Conservation (phyloP, 176 grass and related monocot genomes). For the Cocos nucifera region DNA sequence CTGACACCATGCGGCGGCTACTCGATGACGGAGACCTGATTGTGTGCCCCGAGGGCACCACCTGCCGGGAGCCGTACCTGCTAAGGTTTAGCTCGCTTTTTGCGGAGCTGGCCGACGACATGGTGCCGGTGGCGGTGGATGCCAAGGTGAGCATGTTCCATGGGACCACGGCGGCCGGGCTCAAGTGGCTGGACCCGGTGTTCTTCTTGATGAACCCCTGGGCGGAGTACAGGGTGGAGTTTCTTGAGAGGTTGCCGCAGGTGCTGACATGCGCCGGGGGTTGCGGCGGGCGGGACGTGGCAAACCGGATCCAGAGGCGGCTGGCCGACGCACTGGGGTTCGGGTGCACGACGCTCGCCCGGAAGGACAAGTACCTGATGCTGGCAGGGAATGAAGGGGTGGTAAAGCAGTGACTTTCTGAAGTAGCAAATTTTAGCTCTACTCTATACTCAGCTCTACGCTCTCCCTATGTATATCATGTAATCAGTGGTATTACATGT, state of each 20-base stretch:
- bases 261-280: constrained; percentile 47
- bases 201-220: constrained; percentile 59
- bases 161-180: constrained; percentile 75
- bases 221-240: constrained; percentile 51
- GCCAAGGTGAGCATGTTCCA: constrained; percentile 42
- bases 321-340: constrained; percentile 64
- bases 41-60: constrained; percentile 88
- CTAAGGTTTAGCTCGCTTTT: constrained; percentile 83
- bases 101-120: constrained; percentile 77
- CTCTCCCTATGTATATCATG: too few relatives aligned
- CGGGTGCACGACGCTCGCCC: constrained; percentile 53
- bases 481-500: too few relatives aligned
- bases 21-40: constrained; percentile 46
- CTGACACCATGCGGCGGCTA: constrained; percentile 48
- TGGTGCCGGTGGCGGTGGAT: constrained; percentile 78
- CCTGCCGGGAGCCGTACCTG: constrained; percentile 85
- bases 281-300: constrained; percentile 47
- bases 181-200: constrained; percentile 80
- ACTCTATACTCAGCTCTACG: too few relatives aligned
- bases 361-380: constrained; percentile 87
- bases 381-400: constrained; percentile 84
- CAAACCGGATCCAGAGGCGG: constrained; percentile 59
- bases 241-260: constrained; percentile 41
- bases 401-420: background rate
- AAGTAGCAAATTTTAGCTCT: too few relatives aligned